Percentiles rank a stretch among this genome's conserved stretches.
Conservation (phyloP, 208 protist genomes). For the Paratrypanosoma confusum region DNA sequence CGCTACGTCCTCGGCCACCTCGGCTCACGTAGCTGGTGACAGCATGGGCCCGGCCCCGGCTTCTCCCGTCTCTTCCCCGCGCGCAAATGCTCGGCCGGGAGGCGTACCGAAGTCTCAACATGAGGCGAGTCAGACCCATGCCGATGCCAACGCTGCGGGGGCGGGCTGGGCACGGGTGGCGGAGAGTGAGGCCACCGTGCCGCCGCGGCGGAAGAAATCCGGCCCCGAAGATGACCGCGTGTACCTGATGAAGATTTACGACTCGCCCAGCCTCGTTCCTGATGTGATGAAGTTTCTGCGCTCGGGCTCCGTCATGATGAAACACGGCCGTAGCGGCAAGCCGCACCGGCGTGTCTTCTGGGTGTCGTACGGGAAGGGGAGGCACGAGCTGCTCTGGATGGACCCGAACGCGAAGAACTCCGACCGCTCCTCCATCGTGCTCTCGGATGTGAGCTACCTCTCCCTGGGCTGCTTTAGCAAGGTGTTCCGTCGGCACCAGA, state of each 20-base stretch:
- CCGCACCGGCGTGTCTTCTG: slow-evolving; percentile 85
- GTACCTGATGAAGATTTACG: slow-evolving; percentile 82
- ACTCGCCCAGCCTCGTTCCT: slow-evolving; percentile 71
- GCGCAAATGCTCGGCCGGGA: too few species aligned
- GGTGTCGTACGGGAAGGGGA: slow-evolving; percentile 28
- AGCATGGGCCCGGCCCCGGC: too few species aligned
- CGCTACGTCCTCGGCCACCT: too few species aligned
- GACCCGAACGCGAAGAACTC: slow-evolving; percentile 31
- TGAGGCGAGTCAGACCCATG: too few species aligned
- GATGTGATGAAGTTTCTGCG: slow-evolving; percentile 78
- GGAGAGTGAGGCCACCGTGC: slow-evolving; percentile 4
- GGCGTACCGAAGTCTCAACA: too few species aligned
- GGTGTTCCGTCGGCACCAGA: slow-evolving; percentile 77
- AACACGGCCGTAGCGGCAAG: slow-evolving; percentile 84
- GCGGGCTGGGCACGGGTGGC: too few species aligned
- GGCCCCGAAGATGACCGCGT: slow-evolving; percentile 22
- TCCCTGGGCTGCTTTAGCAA: slow-evolving; percentile 86
- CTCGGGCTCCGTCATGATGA: slow-evolving; percentile 76
- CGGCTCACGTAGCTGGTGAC: too few species aligned
- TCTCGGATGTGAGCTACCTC: slow-evolving; percentile 74
- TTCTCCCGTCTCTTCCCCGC: too few species aligned
- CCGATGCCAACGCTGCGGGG: too few species aligned
- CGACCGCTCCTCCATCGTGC: slow-evolving; percentile 48
- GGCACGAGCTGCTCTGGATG: slow-evolving; percentile 63
- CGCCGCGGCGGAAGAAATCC: slow-evolving; percentile 16